Percentiles rank a stretch among this genome's conserved stretches.
Conservation (phyloP, 1,284 basidiomycete genomes). For the Prillingera fragicola region DNA sequence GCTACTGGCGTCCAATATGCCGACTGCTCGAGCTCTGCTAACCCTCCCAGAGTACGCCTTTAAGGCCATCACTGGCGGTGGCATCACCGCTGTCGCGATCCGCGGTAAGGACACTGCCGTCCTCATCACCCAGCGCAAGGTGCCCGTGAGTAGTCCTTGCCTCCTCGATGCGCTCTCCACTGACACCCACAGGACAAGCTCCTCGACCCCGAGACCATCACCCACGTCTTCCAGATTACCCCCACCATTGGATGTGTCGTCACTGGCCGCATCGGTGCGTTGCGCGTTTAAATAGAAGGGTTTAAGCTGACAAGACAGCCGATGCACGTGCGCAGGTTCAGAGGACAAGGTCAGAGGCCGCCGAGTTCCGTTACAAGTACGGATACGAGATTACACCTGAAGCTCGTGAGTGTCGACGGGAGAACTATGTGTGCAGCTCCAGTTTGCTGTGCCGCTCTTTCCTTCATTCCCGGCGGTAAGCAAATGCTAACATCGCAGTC, state of each 20-base stretch:
- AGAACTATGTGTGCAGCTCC: background rate
- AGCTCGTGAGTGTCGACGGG: conserved; percentile 51
- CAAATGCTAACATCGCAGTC: conserved; percentile 47
- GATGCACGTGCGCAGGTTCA: conserved; percentile 88
- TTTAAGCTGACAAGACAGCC: conserved; percentile 53
- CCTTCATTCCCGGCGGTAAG: background rate
- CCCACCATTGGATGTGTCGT: conserved; percentile 96
- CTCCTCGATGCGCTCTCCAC: background rate
- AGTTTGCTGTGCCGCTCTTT: background rate
- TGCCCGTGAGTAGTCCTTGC: conserved; percentile 62
- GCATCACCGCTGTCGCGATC: conserved; percentile 88
- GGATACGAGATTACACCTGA: conserved; percentile 98
- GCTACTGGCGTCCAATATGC: too few species aligned
- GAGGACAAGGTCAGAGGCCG: conserved; percentile 84
- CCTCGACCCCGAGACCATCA: conserved; percentile 88
- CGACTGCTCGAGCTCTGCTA: background rate
- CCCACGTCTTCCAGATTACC: conserved; percentile 94
- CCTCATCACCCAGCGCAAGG: conserved; percentile 96
- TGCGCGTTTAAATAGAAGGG: background rate
- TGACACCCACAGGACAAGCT: conserved; percentile 75
- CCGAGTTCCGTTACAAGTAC: conserved; percentile 92
- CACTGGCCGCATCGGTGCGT: conserved; percentile 85
- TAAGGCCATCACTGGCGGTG: conserved; percentile 96
- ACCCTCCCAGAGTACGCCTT: conserved; percentile 88
- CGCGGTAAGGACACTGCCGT: conserved; percentile 91